These are phyloP conservation scores for Groenewaldozyma tartarivorans DNA, from an alignment of 805 yeast genomes.

Conservation along the genomic window DNA sequence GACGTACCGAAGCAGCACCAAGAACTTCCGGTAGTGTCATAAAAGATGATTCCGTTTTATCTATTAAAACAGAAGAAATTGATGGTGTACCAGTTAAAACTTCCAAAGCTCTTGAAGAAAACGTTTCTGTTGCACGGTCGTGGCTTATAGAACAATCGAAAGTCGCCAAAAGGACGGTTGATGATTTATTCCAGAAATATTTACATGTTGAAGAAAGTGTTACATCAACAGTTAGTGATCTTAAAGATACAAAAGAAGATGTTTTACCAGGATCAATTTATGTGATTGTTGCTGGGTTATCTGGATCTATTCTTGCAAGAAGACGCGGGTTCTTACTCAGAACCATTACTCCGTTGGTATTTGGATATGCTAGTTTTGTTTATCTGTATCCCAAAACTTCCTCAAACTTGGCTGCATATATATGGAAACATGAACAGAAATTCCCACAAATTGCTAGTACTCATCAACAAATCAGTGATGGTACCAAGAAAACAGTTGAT, in stretches of 20 bases:
- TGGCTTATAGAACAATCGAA: conserved; percentile 28
- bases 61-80: conserved; percentile 27
- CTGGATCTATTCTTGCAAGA: conserved; percentile 69
- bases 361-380: conserved; percentile 57
- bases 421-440: conserved; percentile 52
- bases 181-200: conserved; percentile 41
- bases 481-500: conserved; percentile 36
- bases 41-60: conserved; percentile 11
- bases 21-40: conserved; percentile 9
- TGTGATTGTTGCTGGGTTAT: conserved; percentile 54
- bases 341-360: conserved; percentile 44
- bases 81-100: conserved; percentile 52
- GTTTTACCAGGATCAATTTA: conserved; percentile 64
- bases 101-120: conserved; percentile 38
- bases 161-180: conserved; percentile 32
- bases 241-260: conserved; percentile 59
- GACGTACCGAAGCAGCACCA: conserved; percentile 14
- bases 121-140: conserved; percentile 41
- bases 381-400: conserved; percentile 68
- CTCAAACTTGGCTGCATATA: conserved; percentile 44
- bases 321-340: conserved; percentile 50
- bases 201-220: conserved; percentile 54
- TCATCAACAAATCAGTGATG: conserved; percentile 42
- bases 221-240: conserved; percentile 49
- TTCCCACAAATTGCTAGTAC: conserved; percentile 56